Conservation (phyloP, 2,329 filamentous ascomycete species). For the Ciborinia camelliae region DNA sequence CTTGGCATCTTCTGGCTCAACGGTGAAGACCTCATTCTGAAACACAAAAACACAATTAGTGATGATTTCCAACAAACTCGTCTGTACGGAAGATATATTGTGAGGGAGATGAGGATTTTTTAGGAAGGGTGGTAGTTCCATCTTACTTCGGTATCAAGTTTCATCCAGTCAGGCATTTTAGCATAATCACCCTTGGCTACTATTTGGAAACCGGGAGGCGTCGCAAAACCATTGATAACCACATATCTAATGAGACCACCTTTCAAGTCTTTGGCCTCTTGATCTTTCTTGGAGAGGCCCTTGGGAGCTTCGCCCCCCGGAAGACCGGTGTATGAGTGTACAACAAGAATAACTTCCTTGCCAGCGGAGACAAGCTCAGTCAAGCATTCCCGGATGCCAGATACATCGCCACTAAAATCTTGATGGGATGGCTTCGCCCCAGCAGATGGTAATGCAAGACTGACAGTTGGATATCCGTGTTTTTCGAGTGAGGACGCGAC, state of each 20-base stretch:
- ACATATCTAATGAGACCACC: slow-evolving; percentile 42
- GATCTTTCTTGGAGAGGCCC: background rate
- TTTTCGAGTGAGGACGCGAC: background rate
- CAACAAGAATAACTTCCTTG: slow-evolving; percentile 12
- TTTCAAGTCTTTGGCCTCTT: slow-evolving; percentile 35
- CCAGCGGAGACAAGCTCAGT: background rate
- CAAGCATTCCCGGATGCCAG: background rate
- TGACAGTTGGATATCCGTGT: background rate
- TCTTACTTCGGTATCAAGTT: slow-evolving; percentile 36
- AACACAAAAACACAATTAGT: slow-evolving; percentile 34
- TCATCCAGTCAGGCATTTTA: slow-evolving; percentile 38
- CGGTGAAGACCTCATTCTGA: slow-evolving; percentile 37
- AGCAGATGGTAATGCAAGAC: background rate
- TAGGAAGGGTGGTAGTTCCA: background rate
- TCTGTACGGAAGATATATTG: too few species aligned
- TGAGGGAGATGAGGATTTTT: too few species aligned
- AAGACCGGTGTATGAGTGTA: slow-evolving; percentile 6
- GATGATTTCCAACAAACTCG: too few species aligned
- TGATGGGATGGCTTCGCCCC: background rate
- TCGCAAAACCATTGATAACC: slow-evolving; percentile 40
- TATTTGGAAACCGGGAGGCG: slow-evolving; percentile 20
- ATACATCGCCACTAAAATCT: background rate
- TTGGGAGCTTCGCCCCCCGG: slow-evolving; percentile 7
- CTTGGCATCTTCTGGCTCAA: slow-evolving; percentile 37
- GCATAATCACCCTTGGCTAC: slow-evolving; percentile 31